Conservation (phyloP, 2,329 filamentous ascomycete genomes). For the Fusarium mangiferae region DNA sequence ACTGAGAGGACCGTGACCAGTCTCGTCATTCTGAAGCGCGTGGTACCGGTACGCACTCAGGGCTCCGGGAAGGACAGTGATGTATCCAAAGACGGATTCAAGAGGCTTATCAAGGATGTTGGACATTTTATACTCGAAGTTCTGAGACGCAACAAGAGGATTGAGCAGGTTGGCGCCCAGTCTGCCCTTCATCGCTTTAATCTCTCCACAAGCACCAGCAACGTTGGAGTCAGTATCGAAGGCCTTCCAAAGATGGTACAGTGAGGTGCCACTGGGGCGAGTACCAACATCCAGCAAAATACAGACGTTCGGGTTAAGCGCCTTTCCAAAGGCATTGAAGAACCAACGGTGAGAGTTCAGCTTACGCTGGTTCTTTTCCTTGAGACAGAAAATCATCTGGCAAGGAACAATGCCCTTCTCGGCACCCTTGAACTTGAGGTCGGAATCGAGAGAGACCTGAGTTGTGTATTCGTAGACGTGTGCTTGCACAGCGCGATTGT, state of each 20-base stretch:
- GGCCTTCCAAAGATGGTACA: slow-evolving; percentile 99
- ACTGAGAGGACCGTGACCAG: slow-evolving; percentile 91
- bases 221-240: slow-evolving; percentile 99
- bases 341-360: slow-evolving; percentile 99
- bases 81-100: slow-evolving; percentile 97
- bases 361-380: slow-evolving; percentile 98
- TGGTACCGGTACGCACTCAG: slow-evolving; percentile 96
- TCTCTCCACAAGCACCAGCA: slow-evolving; percentile 95
- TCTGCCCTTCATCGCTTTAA: slow-evolving; percentile 95
- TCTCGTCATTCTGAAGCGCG: slow-evolving; percentile 95
- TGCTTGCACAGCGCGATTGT: slow-evolving; percentile 92
- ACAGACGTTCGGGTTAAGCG: slow-evolving; percentile 94
- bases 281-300: slow-evolving; percentile 97
- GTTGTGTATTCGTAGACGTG: slow-evolving; percentile 99
- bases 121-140: slow-evolving; percentile 99
- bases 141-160: slow-evolving; percentile 94
- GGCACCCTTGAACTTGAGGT: slow-evolving; percentile 98
- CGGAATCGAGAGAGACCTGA: slow-evolving; percentile 93
- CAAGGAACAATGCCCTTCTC: slow-evolving; percentile 99
- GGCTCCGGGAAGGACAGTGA: slow-evolving; percentile 94
- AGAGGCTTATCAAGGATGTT: slow-evolving; percentile 98
- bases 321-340: slow-evolving; percentile 96
- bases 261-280: slow-evolving; percentile 83
- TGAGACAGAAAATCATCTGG: slow-evolving; percentile 98
- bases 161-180: slow-evolving; percentile 86